A percentile compares a stretch with the other conserved stretches of the same genome.
These are phyloP conservation scores for Boletus vermiculosoides DNA, from an alignment of 768 basidiomycete species.

Conservation along the genomic window DNA sequence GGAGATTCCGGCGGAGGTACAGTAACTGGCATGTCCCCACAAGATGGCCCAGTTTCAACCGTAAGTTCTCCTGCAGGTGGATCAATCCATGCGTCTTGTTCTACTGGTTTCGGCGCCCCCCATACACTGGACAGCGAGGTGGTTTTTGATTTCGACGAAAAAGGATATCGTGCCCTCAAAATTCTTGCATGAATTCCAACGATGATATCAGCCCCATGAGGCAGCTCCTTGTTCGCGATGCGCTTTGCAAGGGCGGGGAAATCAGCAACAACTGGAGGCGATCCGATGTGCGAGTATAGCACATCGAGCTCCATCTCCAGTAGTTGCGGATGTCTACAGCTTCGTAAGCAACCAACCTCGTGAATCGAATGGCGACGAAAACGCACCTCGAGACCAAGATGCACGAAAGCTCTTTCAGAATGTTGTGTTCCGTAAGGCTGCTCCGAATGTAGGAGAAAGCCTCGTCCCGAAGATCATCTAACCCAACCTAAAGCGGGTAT, in stretches of 20 bases:
- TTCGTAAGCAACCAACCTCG: neutral
- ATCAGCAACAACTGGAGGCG: constrained; percentile 10
- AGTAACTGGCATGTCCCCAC: too few species aligned
- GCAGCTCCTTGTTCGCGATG: constrained; percentile 19
- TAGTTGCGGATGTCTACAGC: constrained; percentile 10
- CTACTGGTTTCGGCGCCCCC: too few species aligned
- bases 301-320: constrained; percentile 24
- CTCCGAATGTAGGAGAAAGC: constrained; percentile 16
- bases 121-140: fast-evolving
- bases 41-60: too few species aligned
- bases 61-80: too few species aligned
- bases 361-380: neutral
- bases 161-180: neutral
- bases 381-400: constrained; percentile 18
- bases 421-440: constrained; percentile 23
- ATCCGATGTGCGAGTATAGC: constrained; percentile 18
- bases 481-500: constrained; percentile 9
- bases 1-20: too few species aligned
- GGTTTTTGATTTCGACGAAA: too few species aligned
- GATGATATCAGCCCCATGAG: constrained; percentile 22
- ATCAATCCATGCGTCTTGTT: too few species aligned
- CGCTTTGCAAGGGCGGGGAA: constrained; percentile 14
- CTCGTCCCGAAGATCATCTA: constrained; percentile 19
- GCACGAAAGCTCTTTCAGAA: constrained; percentile 24
- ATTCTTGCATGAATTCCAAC: constrained; percentile 19